Evolutionary conservation across 305 asterid species (phyloP).

Genomic region (Fraxinus dipetala): DNA sequence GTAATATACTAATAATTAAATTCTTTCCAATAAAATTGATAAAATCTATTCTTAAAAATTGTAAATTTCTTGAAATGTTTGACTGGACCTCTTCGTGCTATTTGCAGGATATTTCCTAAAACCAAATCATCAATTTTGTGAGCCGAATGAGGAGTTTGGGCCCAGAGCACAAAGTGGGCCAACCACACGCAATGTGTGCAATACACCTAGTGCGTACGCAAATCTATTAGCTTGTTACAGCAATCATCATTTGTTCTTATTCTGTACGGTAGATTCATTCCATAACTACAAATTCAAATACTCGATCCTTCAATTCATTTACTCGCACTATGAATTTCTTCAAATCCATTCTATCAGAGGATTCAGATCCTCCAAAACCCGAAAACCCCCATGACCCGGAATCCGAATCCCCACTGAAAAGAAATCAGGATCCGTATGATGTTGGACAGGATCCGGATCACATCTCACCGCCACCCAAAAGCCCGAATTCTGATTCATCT

Average conservation of each 20-base stretch:
- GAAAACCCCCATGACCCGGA: conserved; percentile 29
- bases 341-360: conserved; percentile 70
- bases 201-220: not conserved
- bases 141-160: too few species aligned
- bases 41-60: too few species aligned
- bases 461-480: not conserved
- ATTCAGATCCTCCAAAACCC: conserved; percentile 48
- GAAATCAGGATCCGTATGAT: conserved; percentile 7
- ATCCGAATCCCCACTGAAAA: conserved; percentile 23
- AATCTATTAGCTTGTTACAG: not conserved
- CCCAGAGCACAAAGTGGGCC: too few species aligned
- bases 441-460: conserved; percentile 10
- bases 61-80: too few species aligned
- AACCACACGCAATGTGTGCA: too few species aligned
- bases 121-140: too few species aligned
- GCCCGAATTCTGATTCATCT: conserved; percentile 2
- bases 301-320: not conserved
- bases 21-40: too few species aligned
- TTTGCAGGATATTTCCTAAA: too few species aligned
- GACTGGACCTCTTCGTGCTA: too few species aligned
- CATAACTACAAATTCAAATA: not conserved
- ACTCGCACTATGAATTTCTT: conserved; percentile 62
- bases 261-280: not conserved
- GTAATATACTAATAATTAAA: too few species aligned
- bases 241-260: not conserved